Conservation (phyloP, 176 grass and related monocot species). For the Leersia perrieri region DNA sequence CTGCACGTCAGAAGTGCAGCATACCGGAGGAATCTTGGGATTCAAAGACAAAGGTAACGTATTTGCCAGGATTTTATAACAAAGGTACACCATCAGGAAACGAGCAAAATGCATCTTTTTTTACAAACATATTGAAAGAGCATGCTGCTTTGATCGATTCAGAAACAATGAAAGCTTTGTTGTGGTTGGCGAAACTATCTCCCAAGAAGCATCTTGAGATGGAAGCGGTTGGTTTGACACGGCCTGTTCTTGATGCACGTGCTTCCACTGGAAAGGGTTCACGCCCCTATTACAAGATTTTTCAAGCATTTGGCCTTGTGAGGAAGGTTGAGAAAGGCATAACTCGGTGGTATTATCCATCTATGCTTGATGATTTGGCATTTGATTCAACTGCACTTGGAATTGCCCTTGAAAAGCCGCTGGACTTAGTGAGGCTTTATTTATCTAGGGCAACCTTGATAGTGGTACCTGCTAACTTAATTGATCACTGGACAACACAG, state of each 20-base stretch:
- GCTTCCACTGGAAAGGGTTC: constrained; percentile 44
- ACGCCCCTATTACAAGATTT: constrained; percentile 78
- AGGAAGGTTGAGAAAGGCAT: constrained; percentile 62
- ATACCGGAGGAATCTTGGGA: constrained; percentile 69
- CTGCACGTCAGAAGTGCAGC: constrained; percentile 55
- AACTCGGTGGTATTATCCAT: constrained; percentile 76
- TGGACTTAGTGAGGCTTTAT: constrained; percentile 66
- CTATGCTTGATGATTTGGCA: constrained; percentile 71
- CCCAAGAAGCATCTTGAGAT: constrained; percentile 62
- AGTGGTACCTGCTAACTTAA: constrained; percentile 91
- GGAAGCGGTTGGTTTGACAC: constrained; percentile 80
- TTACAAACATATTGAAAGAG: constrained; percentile 75
- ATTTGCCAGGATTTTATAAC: constrained; percentile 87
- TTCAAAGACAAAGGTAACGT: constrained; percentile 53
- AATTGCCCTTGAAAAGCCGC: constrained; percentile 68
- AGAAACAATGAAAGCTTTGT: constrained; percentile 86
- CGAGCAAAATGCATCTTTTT: constrained; percentile 74
- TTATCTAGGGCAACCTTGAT: constrained; percentile 90
- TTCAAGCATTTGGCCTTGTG: constrained; percentile 87
- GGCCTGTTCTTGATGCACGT: constrained; percentile 60
- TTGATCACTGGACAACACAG: constrained; percentile 95
- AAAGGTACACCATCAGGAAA: constrained; percentile 65
- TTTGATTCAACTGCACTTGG: constrained; percentile 76
- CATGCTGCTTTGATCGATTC: constrained; percentile 58
- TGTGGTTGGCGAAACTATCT: constrained; percentile 81